Percentiles rank a stretch among this genome's conserved stretches.
phyloP scores from a whole-genome alignment of 1,139 yeast species.

The Magnusiomyces paraingens region DNA sequence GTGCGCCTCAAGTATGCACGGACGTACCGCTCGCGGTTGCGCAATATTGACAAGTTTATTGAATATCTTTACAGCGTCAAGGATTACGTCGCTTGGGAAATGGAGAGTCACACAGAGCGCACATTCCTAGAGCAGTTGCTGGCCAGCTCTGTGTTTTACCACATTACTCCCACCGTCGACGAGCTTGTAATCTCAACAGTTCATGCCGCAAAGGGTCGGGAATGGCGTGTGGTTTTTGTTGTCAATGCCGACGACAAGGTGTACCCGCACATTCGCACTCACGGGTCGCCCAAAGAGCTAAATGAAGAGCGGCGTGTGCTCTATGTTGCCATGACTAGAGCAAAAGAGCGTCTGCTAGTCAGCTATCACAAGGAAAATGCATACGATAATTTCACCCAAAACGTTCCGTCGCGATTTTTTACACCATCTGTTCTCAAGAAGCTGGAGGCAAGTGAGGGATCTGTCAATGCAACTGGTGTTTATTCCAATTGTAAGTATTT shows the following conservation, averaged over 20 bases:
- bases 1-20: too few relatives aligned
- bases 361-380: background rate
- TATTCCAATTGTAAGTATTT: background rate
- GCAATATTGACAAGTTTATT: background rate
- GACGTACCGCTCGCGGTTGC: too few relatives aligned
- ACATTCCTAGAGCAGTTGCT: conserved; percentile 7
- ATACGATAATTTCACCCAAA: background rate
- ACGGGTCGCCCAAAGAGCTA: conserved; percentile 34
- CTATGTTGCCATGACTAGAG: conserved; percentile 85
- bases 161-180: conserved; percentile 2
- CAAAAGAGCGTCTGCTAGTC: conserved; percentile 46
- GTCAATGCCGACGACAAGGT: conserved; percentile 34
- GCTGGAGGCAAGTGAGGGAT: background rate
- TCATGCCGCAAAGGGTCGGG: conserved; percentile 89
- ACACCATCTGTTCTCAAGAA: background rate
- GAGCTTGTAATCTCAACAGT: conserved; percentile 52
- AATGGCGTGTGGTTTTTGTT: conserved; percentile 88
- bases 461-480: background rate
- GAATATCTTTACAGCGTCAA: conserved; percentile 15
- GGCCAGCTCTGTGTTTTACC: background rate
- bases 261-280: conserved; percentile 27
- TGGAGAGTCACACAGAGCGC: background rate
- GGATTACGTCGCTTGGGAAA: conserved; percentile 26
- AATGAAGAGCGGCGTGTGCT: conserved; percentile 79
- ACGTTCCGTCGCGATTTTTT: background rate